phyloP scores from a whole-genome alignment of 331 rosid species.

The Acacia pycnantha region DNA sequence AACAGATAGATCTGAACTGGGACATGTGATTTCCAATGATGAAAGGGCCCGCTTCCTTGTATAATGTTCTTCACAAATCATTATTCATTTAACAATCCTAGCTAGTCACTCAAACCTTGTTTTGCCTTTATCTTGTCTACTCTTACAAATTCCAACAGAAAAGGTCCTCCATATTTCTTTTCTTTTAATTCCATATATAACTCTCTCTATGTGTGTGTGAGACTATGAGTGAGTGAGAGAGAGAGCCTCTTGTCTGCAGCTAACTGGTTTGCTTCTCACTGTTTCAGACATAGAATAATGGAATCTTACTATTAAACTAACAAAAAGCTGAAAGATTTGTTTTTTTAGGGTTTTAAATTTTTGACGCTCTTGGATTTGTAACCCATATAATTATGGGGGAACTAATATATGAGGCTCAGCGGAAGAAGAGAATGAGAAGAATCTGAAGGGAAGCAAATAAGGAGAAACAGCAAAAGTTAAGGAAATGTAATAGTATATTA shows the following conservation, averaged over 20 bases:
- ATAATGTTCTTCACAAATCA: not conserved
- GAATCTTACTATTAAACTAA: slow-evolving; percentile 24
- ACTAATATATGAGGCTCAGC: not conserved
- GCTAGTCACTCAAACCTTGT: not conserved
- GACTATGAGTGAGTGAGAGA: not conserved
- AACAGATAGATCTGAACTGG: not conserved
- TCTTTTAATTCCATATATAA: too few species aligned
- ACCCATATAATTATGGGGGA: slow-evolving; percentile 21
- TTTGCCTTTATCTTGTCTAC: not conserved
- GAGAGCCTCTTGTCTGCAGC: not conserved
- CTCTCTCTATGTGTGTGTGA: too few species aligned
- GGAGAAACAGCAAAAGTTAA: slow-evolving; percentile 53
- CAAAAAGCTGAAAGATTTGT: slow-evolving; percentile 25
- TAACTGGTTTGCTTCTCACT: slow-evolving; percentile 12
- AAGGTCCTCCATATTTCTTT: too few species aligned
- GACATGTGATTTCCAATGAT: not conserved
- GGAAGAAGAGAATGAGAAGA: slow-evolving; percentile 50
- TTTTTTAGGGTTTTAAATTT: not conserved
- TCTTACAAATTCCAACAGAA: slow-evolving; percentile 2
- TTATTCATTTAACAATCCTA: not conserved
- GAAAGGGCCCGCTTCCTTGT: not conserved
- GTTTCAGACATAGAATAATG: slow-evolving; percentile 27
- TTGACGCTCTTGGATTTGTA: slow-evolving; percentile 9
- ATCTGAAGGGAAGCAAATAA: slow-evolving; percentile 51
- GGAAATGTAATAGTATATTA: slow-evolving; percentile 24